Conservation (phyloP, 805 yeast species). For the Kregervanrija delftensis region DNA sequence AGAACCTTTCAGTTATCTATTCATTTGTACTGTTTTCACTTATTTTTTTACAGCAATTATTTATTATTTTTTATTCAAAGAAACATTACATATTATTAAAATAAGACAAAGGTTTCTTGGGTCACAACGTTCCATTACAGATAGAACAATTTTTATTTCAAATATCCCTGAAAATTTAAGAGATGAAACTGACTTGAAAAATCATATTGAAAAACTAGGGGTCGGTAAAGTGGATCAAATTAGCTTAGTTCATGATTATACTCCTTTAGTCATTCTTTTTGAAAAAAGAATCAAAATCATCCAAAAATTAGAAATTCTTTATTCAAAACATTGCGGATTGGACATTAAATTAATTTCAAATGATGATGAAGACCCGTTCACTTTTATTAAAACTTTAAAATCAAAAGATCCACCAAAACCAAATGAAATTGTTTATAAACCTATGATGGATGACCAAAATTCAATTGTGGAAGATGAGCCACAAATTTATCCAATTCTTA, state of each 20-base stretch:
- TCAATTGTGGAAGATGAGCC: neutral
- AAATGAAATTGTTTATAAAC: conserved; percentile 11
- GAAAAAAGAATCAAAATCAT: conserved; percentile 28
- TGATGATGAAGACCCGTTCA: conserved; percentile 17
- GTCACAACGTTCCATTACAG: conserved; percentile 52
- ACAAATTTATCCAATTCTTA: conserved; percentile 4
- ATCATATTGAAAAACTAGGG: conserved; percentile 47
- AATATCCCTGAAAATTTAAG: conserved; percentile 45
- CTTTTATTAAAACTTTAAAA: conserved; percentile 23
- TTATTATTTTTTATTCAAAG: conserved; percentile 36
- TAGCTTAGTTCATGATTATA: conserved; percentile 36
- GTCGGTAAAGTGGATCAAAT: conserved; percentile 50
- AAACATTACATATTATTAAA: conserved; percentile 42
- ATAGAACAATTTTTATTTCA: conserved; percentile 48
- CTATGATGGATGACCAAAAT: neutral
- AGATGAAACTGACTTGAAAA: conserved; percentile 36
- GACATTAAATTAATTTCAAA: conserved; percentile 28
- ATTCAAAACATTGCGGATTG: conserved; percentile 36
- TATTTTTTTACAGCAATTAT: conserved; percentile 45
- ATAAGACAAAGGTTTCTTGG: conserved; percentile 54
- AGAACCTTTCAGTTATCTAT: conserved; percentile 31
- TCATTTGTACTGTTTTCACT: conserved; percentile 51
- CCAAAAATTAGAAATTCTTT: conserved; percentile 32
- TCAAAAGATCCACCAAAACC: conserved; percentile 14
- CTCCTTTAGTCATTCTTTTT: conserved; percentile 34